Evolutionary conservation across 495 filamentous ascomycete species (phyloP).

Genomic region (Tetracladium setigerum): DNA sequence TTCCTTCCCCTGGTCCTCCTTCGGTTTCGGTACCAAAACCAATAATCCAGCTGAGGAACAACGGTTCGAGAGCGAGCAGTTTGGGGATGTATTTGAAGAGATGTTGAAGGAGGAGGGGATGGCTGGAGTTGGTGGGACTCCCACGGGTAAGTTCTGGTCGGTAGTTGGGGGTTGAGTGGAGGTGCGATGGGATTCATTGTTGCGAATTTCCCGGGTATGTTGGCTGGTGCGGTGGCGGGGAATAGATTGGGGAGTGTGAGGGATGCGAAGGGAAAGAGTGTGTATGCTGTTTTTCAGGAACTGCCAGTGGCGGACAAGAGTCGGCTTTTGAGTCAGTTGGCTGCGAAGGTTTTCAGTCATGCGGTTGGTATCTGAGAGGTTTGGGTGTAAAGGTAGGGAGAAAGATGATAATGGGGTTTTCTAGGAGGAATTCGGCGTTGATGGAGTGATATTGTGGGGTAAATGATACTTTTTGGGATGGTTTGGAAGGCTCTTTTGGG

Average conservation of each 20-base stretch:
- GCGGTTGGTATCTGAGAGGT: slow-evolving; percentile 12
- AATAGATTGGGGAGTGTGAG: slow-evolving; percentile 82
- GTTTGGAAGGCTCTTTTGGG: too few species aligned
- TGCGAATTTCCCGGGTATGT: slow-evolving; percentile 78
- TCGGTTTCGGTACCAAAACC: slow-evolving; percentile 42
- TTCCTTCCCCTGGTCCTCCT: slow-evolving; percentile 52
- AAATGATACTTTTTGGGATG: too few species aligned
- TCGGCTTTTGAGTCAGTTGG: slow-evolving; percentile 66
- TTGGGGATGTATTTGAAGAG: slow-evolving; percentile 90
- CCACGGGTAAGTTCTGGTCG: slow-evolving; percentile 76
- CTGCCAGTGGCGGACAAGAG: slow-evolving; percentile 74
- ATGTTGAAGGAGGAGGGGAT: slow-evolving; percentile 94
- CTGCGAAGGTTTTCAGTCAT: slow-evolving; percentile 63
- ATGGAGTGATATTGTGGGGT: too few species aligned
- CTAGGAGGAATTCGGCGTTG: too few species aligned
- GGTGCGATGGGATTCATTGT: slow-evolving; percentile 92
- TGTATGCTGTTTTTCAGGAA: slow-evolving; percentile 85
- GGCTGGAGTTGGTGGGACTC: slow-evolving; percentile 47
- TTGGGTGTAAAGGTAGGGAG: too few species aligned
- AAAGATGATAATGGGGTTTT: too few species aligned
- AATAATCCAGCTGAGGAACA: slow-evolving; percentile 37
- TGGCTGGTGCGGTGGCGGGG: slow-evolving; percentile 89
- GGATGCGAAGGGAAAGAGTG: slow-evolving; percentile 89
- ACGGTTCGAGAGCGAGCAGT: slow-evolving; percentile 62
- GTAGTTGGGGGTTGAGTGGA: slow-evolving; percentile 80